Base-by-base conservation (phyloP, 2,329 filamentous ascomycete genomes). In the Xylaria sp. region DNA sequence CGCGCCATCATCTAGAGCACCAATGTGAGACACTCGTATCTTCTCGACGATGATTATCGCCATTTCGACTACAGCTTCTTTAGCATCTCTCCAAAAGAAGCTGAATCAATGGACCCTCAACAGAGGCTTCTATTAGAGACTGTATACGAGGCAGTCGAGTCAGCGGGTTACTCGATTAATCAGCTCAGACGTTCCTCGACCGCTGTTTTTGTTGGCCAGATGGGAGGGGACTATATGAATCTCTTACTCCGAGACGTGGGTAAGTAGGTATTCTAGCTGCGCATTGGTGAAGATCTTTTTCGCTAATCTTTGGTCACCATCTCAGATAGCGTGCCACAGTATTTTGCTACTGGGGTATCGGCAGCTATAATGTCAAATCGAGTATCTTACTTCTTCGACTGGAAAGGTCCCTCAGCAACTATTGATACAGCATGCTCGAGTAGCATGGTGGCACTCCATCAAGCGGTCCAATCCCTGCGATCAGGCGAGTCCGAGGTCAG, bases 91-190 rank as follows among this genome's bases (percentile, higher is more conserved):
- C 21, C 57, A 3, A 37, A 17, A 4, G 57, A 60, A n/a, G 57
- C 57, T 9, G 21, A 60, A 14, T 31, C 45, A 6, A 19, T 60
- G 15, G 57, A 60, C 23, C 57, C 57, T 17, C 57, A 60, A 14
- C 42, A 49, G 33, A 21, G 57, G 7, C 2, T 60, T 11, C 38
- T 60, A 5, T 14, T 60, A 12, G 57, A 60, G 17, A 28, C 42
- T 40, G 33, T 19, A 2, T 60, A 55, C 19, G 57, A 60, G 28
- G 57, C 4, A 8, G 21, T 60, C 12, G 50, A 55, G 15, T 40
- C 50, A 6, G 40, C 57, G 15, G 57, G 57, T 5, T 12, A 40
- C 23, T 17, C 57, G 2, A 17, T 60, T 11, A 8, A 28, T 17
- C 33, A 12, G 9, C 23, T 62, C 3, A 15, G 33, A 3, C 49